These are phyloP conservation scores for Coriaria nepalensis DNA, from an alignment of 306 rosid genomes.

Conservation along the genomic window DNA sequence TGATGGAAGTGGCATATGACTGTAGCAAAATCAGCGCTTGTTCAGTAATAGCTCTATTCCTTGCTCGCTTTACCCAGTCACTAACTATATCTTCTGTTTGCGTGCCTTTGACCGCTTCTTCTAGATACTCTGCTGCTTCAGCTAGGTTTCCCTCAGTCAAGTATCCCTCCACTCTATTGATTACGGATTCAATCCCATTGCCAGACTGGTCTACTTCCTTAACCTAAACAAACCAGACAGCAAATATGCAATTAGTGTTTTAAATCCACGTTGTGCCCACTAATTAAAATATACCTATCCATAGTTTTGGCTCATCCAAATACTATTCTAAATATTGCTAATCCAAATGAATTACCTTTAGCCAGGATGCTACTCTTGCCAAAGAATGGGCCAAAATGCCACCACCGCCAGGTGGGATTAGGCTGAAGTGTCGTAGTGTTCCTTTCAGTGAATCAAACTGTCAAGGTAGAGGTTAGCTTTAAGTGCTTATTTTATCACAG, in stretches of 20 bases:
- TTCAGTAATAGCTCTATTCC: conserved; percentile 92
- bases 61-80: conserved; percentile 61
- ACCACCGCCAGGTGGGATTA: conserved; percentile 77
- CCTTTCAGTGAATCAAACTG: conserved; percentile 83
- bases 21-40: conserved; percentile 76
- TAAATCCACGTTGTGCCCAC: too few species aligned
- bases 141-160: conserved; percentile 77
- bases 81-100: conserved; percentile 57
- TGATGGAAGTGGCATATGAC: conserved; percentile 69
- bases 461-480: conserved; percentile 21
- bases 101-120: conserved; percentile 72
- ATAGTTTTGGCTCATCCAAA: too few species aligned
- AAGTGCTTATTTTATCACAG: conserved; percentile 12
- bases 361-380: conserved; percentile 67
- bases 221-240: conserved; percentile 30
- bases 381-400: conserved; percentile 72
- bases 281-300: too few species aligned
- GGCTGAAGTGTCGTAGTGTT: conserved; percentile 49
- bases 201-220: conserved; percentile 65
- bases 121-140: conserved; percentile 78
- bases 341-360: conserved; percentile 42
- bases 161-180: conserved; percentile 58
- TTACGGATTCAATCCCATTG: conserved; percentile 76
- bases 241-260: too few species aligned
- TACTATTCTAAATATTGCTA: too few species aligned